Base-by-base conservation (phyloP, 352 stramenopile genomes). In the Phytopythium ostracodes region DNA sequence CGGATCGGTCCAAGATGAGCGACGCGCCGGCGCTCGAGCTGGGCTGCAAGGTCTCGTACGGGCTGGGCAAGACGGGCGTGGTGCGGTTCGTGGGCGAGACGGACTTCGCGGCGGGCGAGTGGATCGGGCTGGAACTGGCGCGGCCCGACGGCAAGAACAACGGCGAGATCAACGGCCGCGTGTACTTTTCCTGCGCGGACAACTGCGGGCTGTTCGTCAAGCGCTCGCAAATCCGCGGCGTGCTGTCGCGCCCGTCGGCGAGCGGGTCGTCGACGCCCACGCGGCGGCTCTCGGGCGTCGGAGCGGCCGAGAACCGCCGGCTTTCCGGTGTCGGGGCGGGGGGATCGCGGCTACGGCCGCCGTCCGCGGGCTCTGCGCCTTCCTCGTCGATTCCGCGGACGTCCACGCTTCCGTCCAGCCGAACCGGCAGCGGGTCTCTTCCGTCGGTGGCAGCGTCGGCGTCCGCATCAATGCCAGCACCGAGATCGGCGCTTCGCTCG, bases 131-230 rank as follows among this genome's bases (percentile, higher is more conserved):
- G 33, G 87, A 96, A 65, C 70, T 96, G 22, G 84, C 94, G 40
- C 69, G 66, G 1, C 76, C 85, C 27, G 84, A 94, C 22, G 87
- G 87, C 14, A 93, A 93, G 72, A 91, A 96, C 79, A 91, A 88
- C 59, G 87, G 87, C 59, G 80, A 90, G 67, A 70, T 96, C 52
- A 91, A 91, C 56, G 87, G 85, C 56, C 72, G 75, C 57, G 77
- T 87, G 24, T 96, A 96, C 74, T 96, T 96, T 65, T 76, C 62
- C 3, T 94, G 84, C 53, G 69, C 69, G 22, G 62, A 72, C n/a
- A 84, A 89, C 65, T 76, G 89, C 64, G 84, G 85, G 0, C 71
- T 94, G 4, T 95, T 95, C 59, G 77, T 89, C 35, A 90, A 88
- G 68, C 63, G 57, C 67, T 59, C 33, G 44, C 59, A 64, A 66